Evolutionary conservation across 148 eudicot genomes (phyloP).

Genomic region (Amaranthus cruentus): DNA sequence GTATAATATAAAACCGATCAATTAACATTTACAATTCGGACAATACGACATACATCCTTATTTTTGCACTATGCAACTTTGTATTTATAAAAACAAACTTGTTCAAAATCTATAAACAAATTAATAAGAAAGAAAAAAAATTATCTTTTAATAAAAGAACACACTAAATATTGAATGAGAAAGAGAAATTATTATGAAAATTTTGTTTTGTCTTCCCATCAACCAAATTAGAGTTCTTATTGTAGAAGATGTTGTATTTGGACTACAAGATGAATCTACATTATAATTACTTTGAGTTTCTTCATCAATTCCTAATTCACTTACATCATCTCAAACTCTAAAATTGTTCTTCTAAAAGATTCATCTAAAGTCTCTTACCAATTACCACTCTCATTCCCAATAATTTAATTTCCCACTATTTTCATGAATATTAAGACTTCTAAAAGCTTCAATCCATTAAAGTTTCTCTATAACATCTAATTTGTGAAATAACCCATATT

Average conservation of each 20-base stretch:
- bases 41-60: too few species aligned
- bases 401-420: slow-evolving; percentile 13
- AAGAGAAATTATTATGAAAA: slow-evolving; percentile 44
- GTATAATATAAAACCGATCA: too few species aligned
- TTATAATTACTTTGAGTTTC: slow-evolving; percentile 60
- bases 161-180: slow-evolving; percentile 41
- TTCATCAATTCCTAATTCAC: slow-evolving; percentile 46
- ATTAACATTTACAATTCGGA: too few species aligned
- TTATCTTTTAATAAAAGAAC: too few species aligned
- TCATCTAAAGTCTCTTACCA: slow-evolving; percentile 47
- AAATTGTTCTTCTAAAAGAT: slow-evolving; percentile 40
- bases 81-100: too few species aligned
- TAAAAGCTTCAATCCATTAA: slow-evolving; percentile 50
- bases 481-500: too few species aligned
- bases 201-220: slow-evolving; percentile 71
- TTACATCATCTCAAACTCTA: slow-evolving; percentile 44
- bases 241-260: slow-evolving; percentile 51
- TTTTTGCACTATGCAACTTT: too few species aligned
- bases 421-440: slow-evolving; percentile 2
- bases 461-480: slow-evolving; percentile 29
- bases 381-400: slow-evolving; percentile 18
- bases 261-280: slow-evolving; percentile 47
- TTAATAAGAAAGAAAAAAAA: too few species aligned
- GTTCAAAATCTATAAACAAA: neutral
- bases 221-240: slow-evolving; percentile 80